Conservation (phyloP, 139 green algal species). For the Zygnema circumcarinatum region DNA sequence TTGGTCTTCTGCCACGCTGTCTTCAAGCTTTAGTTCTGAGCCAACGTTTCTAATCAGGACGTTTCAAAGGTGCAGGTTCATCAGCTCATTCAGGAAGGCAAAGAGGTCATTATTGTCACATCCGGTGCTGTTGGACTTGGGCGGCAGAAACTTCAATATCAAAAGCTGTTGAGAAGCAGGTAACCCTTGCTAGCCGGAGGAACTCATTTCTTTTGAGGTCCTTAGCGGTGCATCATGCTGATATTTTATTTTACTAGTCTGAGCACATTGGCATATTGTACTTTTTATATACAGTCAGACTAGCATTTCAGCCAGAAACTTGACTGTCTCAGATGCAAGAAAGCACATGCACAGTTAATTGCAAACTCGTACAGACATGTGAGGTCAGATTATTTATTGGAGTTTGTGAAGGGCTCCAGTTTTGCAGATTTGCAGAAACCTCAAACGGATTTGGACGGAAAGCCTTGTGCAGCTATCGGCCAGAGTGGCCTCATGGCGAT, state of each 20-base stretch:
- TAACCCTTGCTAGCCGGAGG: constrained; percentile 4
- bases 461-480: constrained; percentile 56
- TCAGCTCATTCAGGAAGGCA: constrained; percentile 58
- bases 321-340: too few relatives aligned
- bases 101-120: constrained; percentile 71
- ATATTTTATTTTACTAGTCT: constrained; percentile 8
- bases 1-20: too few relatives aligned
- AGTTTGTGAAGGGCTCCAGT: too few relatives aligned
- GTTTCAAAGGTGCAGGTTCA: constrained; percentile 72
- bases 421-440: constrained; percentile 44
- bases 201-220: not conserved
- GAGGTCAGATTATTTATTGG: too few relatives aligned
- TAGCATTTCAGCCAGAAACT: too few relatives aligned
- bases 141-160: constrained; percentile 69
- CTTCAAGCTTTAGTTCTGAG: too few relatives aligned
- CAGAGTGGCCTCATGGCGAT: constrained; percentile 71
- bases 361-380: too few relatives aligned
- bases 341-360: too few relatives aligned
- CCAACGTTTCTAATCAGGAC: too few relatives aligned
- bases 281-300: too few relatives aligned
- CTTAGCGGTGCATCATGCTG: not conserved
- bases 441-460: constrained; percentile 50
- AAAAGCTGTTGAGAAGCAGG: constrained; percentile 63
- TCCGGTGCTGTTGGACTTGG: constrained; percentile 68
- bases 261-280: not conserved